These are phyloP conservation scores for Geotrichum candidum DNA, from an alignment of 1,139 yeast genomes.

Conservation along the genomic window DNA sequence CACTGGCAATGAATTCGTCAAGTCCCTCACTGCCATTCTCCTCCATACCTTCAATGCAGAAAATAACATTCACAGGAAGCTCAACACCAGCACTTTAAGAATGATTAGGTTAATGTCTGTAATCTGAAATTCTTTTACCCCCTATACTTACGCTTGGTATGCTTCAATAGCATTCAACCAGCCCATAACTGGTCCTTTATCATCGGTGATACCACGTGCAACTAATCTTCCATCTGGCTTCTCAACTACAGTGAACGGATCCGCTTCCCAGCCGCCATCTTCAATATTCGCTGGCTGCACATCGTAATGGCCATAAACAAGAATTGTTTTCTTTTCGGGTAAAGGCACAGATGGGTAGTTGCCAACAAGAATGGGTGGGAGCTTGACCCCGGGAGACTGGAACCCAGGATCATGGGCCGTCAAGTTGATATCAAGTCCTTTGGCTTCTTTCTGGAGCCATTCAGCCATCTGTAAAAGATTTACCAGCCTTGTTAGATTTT, in stretches of 20 bases:
- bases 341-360: conserved; percentile 64
- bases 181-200: conserved; percentile 96
- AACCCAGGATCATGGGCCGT: conserved; percentile 74
- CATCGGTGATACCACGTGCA: conserved; percentile 96
- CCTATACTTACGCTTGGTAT: conserved; percentile 47
- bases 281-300: conserved; percentile 92
- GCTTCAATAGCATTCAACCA: conserved; percentile 95
- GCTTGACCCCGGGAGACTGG: conserved; percentile 58
- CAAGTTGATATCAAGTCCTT: conserved; percentile 63
- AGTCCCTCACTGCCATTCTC: conserved; percentile 94
- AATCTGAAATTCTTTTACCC: too few relatives aligned
- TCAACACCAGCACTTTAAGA: conserved; percentile 67
- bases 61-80: conserved; percentile 85
- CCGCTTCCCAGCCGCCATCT: conserved; percentile 87
- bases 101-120: background rate
- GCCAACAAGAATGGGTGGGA: conserved; percentile 91
- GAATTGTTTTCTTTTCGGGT: conserved; percentile 72
- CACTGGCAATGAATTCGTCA: conserved; percentile 71
- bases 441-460: conserved; percentile 65
- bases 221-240: conserved; percentile 54
- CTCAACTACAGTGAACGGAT: conserved; percentile 72
- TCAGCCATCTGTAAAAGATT: conserved; percentile 55
- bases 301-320: conserved; percentile 94
- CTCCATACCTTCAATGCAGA: conserved; percentile 99
- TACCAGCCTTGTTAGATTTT: background rate